These are phyloP conservation scores for Carpinus viminea DNA, from an alignment of 306 rosid species.

Conservation along the genomic window DNA sequence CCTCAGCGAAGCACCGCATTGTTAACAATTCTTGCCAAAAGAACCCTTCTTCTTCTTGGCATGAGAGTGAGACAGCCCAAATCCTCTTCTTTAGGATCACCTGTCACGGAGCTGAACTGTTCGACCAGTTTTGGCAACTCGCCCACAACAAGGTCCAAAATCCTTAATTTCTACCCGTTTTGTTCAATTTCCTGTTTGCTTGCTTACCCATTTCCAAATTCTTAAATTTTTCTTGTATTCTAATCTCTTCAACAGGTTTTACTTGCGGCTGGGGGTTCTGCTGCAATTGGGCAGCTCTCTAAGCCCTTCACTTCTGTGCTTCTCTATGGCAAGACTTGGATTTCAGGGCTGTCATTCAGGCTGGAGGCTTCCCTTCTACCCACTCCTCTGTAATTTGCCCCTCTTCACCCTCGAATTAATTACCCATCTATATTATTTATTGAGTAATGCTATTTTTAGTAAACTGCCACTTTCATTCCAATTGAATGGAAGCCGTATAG, in stretches of 20 bases:
- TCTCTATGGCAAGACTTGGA: conserved; percentile 69
- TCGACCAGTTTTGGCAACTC: conserved; percentile 51
- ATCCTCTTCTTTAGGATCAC: conserved; percentile 33
- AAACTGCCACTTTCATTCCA: too few relatives aligned
- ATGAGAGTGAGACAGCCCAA: conserved; percentile 28
- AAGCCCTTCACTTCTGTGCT: conserved; percentile 75
- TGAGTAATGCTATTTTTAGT: too few relatives aligned
- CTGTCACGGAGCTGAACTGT: conserved; percentile 41
- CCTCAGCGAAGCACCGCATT: background rate
- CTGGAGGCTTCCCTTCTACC: conserved; percentile 94
- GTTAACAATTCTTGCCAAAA: background rate
- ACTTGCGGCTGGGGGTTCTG: conserved; percentile 70
- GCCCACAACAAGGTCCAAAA: conserved; percentile 70
- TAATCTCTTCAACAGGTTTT: conserved; percentile 47
- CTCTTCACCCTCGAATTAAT: background rate
- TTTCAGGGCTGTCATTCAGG: conserved; percentile 54
- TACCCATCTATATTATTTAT: background rate
- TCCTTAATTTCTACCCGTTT: background rate
- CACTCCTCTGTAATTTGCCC: conserved; percentile 78
- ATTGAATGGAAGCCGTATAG: too few relatives aligned
- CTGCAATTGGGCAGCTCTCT: conserved; percentile 72
- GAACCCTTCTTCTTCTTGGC: conserved; percentile 9
- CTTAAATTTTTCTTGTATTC: background rate
- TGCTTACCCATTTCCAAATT: conserved; percentile 8
- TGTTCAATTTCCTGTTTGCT: background rate